These are phyloP conservation scores for Allium fistulosum DNA, from an alignment of 106 monocot genomes.

Conservation along the genomic window DNA sequence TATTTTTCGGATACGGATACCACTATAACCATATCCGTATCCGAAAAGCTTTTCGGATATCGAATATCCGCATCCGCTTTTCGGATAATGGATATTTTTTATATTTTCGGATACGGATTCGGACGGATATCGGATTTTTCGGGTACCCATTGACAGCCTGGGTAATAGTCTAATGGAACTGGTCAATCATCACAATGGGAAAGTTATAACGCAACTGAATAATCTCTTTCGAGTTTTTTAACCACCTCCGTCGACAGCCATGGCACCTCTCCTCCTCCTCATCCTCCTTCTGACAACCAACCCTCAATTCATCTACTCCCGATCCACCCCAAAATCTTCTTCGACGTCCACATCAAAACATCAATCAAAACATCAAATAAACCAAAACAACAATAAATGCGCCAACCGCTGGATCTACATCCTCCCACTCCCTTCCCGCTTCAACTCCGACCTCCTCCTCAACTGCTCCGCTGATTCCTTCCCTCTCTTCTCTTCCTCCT, in stretches of 20 bases:
- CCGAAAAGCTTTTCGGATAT: no score
- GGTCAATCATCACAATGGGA: no score
- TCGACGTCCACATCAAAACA: background rate
- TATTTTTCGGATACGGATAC: no score
- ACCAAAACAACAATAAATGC: background rate
- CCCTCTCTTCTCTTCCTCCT: constrained; percentile 27
- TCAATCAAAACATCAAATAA: background rate
- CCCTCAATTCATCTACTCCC: background rate
- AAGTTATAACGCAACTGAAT: no score
- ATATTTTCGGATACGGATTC: no score
- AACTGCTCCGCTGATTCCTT: constrained; percentile 24
- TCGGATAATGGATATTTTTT: no score
- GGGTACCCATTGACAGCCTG: no score
- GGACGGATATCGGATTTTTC: no score
- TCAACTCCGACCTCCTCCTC: constrained; percentile 2
- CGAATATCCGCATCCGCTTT: no score
- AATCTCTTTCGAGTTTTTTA: no score
- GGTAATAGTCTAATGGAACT: no score
- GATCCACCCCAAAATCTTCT: background rate
- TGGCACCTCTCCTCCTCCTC: background rate
- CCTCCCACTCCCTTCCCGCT: background rate
- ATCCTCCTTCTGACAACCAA: background rate
- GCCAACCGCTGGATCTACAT: background rate
- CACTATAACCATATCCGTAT: no score
- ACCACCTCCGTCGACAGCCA: background rate